A percentile compares a stretch with the other conserved stretches of the same genome.
Conservation (phyloP, 108 stramenopile species). For the Pelagomonas calceolata region DNA sequence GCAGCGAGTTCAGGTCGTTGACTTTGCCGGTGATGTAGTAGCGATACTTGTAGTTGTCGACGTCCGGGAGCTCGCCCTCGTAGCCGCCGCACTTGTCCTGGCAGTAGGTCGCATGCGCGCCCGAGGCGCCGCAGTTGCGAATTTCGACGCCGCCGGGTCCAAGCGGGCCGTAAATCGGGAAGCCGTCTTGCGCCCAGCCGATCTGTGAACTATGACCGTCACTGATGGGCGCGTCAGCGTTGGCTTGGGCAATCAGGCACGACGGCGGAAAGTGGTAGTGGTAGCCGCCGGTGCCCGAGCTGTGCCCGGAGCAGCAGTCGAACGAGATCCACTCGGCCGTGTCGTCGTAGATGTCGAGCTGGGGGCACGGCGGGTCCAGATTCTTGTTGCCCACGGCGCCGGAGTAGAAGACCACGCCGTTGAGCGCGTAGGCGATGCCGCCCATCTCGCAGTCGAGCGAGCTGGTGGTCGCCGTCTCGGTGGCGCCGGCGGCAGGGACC, state of each 20-base stretch:
- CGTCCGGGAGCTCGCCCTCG: background rate
- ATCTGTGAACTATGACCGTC: slow-evolving; percentile 21
- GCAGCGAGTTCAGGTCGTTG: background rate
- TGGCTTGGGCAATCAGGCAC: slow-evolving; percentile 17
- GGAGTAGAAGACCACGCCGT: background rate
- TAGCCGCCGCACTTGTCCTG: background rate
- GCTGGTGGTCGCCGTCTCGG: background rate
- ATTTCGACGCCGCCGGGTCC: background rate
- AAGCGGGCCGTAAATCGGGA: slow-evolving; percentile 24
- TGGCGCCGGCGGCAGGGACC: too few relatives aligned
- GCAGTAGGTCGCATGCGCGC: slow-evolving; percentile 11
- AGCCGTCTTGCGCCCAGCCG: slow-evolving; percentile 30
- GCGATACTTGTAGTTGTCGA: background rate
- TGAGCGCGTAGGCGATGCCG: too few relatives aligned
- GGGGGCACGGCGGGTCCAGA: too few relatives aligned
- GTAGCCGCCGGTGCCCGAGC: background rate
- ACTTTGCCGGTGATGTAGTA: background rate
- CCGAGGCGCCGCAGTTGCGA: background rate
- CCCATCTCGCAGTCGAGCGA: too few relatives aligned
- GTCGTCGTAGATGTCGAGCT: background rate
- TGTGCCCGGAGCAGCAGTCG: background rate
- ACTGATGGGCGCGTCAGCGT: too few relatives aligned
- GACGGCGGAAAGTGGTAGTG: slow-evolving; percentile 31
- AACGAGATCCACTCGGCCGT: background rate
- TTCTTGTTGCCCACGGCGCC: background rate